Conservation (phyloP, 2,329 filamentous ascomycete genomes). For the Aspergillus sp. region DNA sequence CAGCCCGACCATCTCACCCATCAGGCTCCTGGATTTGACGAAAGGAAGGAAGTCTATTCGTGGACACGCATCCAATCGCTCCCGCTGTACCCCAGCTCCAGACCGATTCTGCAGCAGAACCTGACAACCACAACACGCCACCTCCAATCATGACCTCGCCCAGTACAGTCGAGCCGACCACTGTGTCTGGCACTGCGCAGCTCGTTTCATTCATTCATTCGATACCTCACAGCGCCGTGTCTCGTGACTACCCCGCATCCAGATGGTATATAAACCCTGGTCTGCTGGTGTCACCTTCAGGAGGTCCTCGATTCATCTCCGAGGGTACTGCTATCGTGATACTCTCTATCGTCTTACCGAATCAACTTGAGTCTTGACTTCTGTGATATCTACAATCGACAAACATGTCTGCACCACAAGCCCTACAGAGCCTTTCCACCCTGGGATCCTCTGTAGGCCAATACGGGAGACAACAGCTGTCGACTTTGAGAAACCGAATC, state of each 20-base stretch:
- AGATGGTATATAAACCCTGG: constrained; percentile 20
- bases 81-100: not conserved
- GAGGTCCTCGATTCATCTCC: not conserved
- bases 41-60: not conserved
- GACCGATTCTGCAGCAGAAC: constrained; percentile 1
- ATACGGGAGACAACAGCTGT: constrained; percentile 18
- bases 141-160: not conserved
- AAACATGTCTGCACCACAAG: constrained; percentile 23
- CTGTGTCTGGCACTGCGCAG: not conserved
- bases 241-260: constrained; percentile 24
- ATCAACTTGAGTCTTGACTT: not conserved
- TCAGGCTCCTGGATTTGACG: not conserved
- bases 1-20: constrained; percentile 7
- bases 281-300: constrained; percentile 4
- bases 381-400: not conserved
- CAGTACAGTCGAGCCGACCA: not conserved
- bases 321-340: not conserved
- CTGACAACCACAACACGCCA: not conserved
- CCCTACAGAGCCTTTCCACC: constrained; percentile 20
- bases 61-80: not conserved
- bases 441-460: constrained; percentile 17
- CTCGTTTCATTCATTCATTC: not conserved
- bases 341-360: not conserved
- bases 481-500: constrained; percentile 18
- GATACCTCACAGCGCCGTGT: constrained; percentile 2